Evolutionary conservation across 306 rosid species (phyloP), one percentile per base, ranked within the genome.

Genomic region (Pachyrhizus erosus): DNA sequence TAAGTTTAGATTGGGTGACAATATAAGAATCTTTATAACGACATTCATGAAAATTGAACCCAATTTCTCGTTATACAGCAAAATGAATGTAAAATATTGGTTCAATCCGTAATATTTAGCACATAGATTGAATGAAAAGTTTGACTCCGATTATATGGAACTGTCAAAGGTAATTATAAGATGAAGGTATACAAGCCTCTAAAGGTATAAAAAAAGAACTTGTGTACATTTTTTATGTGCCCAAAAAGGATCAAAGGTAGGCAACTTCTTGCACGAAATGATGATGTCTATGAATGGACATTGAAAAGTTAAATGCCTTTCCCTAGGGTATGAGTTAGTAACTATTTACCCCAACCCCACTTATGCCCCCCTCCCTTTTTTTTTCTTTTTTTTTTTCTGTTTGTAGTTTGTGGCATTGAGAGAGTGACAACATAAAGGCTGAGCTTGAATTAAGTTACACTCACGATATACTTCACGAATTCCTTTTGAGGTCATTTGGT

Each of bases 231-330:
- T 69, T 73, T 81, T 5, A 78, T 79, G 86, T 85, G 75, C 80
- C 74, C 64, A 74, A 84, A 87, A 80, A 65, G 78, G 75, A 75
- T 77, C 82, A 85, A 82, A 80, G 73, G 70, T 67, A n/a, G 48
- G 88, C 52, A 93, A 84, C 70, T 90, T 85, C n/a, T 79, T 83
- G 85, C 86, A 81, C 87, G 79, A 87, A 86, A 91, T 93, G 89
- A 93, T 91, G 88, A 70, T 93, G 91, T 84, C 88, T 80, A 69
- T 68, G 85, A 89, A 87, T 88, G 88, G 88, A 77, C 89, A 77
- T 89, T 89, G 86, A 87, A 93, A 93, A 93, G 94, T 83, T 82
- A 62, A 77, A 80, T 48, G 86, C 86, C 93, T 90, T 93, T 92
- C 69, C 74, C 84, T 31, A 54, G 77, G 70, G 77, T 60, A 29